Conservation (phyloP, 352 stramenopile genomes). For the Phytophthora europaea region DNA sequence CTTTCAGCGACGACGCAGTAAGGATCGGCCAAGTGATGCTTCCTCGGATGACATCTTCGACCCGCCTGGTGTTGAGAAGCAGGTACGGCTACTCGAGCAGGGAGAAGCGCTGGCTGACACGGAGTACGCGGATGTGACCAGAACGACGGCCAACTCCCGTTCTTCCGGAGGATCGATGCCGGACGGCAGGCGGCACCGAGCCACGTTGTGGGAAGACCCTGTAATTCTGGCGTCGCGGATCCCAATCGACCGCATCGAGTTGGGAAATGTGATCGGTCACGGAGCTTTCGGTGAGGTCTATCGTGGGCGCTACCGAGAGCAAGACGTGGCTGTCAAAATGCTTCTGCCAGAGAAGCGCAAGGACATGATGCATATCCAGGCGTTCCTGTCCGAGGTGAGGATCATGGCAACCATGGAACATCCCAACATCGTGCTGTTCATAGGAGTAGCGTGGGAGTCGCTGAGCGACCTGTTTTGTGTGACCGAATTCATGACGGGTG, state of each 20-base stretch:
- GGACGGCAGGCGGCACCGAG: slow-evolving; percentile 34
- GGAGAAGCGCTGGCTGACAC: background rate
- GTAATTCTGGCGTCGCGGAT: slow-evolving; percentile 37
- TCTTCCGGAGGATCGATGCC: slow-evolving; percentile 28
- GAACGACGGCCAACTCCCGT: slow-evolving; percentile 20
- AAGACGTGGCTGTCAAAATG: slow-evolving; percentile 48
- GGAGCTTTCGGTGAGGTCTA: slow-evolving; percentile 50
- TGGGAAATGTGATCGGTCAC: slow-evolving; percentile 31
- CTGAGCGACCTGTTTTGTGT: slow-evolving; percentile 59
- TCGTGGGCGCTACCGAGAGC: slow-evolving; percentile 42
- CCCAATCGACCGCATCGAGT: slow-evolving; percentile 41
- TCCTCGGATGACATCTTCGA: slow-evolving; percentile 4
- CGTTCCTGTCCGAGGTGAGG: slow-evolving; percentile 55
- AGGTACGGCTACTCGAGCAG: background rate
- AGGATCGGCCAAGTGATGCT: background rate
- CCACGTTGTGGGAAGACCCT: slow-evolving; percentile 33
- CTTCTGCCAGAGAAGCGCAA: slow-evolving; percentile 52
- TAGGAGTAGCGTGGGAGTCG: slow-evolving; percentile 65
- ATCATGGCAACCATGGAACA: slow-evolving; percentile 57
- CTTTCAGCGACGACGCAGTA: slow-evolving; percentile 9
- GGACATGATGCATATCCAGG: slow-evolving; percentile 47
- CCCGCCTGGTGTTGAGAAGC: slow-evolving; percentile 13
- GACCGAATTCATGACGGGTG: slow-evolving; percentile 59
- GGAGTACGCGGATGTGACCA: slow-evolving; percentile 11
- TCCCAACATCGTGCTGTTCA: slow-evolving; percentile 61